phyloP scores from a whole-genome alignment of 257 asterid species.

The Mitragyna speciosa region DNA sequence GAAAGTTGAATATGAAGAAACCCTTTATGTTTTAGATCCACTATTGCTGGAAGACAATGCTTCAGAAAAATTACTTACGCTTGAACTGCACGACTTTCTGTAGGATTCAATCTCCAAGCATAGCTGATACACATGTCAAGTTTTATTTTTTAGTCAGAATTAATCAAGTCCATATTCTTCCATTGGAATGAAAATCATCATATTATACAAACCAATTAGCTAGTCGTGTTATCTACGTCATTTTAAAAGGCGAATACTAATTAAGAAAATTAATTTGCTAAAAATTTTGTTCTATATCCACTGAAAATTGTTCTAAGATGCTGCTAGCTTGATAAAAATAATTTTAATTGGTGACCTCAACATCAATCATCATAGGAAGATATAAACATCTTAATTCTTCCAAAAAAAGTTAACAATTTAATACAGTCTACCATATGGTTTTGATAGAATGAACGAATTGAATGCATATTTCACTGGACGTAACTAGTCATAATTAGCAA shows the following conservation, averaged over 20 bases:
- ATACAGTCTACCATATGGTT: neutral
- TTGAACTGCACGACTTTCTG: constrained; percentile 9
- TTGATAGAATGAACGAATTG: neutral
- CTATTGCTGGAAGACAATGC: constrained; percentile 20
- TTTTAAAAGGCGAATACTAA: too few species aligned
- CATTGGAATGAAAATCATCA: neutral
- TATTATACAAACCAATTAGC: neutral
- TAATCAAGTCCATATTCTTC: neutral
- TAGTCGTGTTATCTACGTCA: too few species aligned
- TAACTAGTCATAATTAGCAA: neutral
- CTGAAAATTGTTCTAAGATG: neutral
- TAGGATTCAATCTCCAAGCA: constrained; percentile 29
- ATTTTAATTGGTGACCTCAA: neutral
- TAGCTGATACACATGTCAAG: neutral
- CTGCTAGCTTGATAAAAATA: neutral
- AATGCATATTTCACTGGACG: neutral
- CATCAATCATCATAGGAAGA: neutral
- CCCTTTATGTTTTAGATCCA: constrained; percentile 13
- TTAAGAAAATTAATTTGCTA: neutral
- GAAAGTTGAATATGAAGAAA: constrained; percentile 29
- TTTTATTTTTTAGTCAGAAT: neutral
- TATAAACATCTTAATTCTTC: neutral
- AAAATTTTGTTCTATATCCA: neutral
- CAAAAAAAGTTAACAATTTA: neutral
- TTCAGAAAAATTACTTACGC: neutral